Base-by-base conservation (phyloP, 2,329 filamentous ascomycete genomes). In the Ophiostoma himal-ulmi region DNA sequence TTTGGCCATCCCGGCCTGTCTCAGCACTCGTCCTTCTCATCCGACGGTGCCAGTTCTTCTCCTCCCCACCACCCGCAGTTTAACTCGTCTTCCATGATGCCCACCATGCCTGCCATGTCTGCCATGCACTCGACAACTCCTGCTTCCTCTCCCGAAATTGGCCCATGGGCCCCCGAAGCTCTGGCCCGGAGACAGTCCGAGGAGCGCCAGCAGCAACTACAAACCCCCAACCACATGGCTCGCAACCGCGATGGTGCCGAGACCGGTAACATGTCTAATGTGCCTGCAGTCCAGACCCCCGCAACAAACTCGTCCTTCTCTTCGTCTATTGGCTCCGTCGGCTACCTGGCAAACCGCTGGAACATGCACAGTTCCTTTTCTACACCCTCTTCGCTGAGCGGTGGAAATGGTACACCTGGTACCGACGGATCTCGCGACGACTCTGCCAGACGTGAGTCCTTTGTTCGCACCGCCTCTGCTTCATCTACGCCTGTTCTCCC, bases 321-420 rank as follows among this genome's bases (percentile, higher is more conserved):
- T 0, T 72, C 72, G 67, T 68, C 70, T 1, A 37, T 69, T 2
- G 68, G 84, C n/a, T 86, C 73, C 5, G 66, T 71, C 13, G 74
- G 84, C 20, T 86, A 86, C 75, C 76, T 86, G 64, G 79, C 85
- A 70, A 88, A 86, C 74, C 82, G 87, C 41, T 86, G 86, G 83
- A 87, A 88, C 73, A 74, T 81, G 68, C 80, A 81, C 64, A 83
- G 79, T 73, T 83, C 84, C 2, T 84, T 86, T 72, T 83, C 83
- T 1, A 83, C 83, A 2, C 82, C 84, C 39, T 78, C 81, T 22
- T 78, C 81, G 69, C 75, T 83, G 73, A 77, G 75, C 60, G 79
- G 79, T 74, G 79, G 78, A 74, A 62, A 69, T 37, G 64, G 64
- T 17, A 64, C 52, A 14, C 37, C 62, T n/a, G 52, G 62, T 26